Evolutionary conservation across 768 basidiomycete genomes (phyloP).

Genomic region (Rhizopogon roseolus): DNA sequence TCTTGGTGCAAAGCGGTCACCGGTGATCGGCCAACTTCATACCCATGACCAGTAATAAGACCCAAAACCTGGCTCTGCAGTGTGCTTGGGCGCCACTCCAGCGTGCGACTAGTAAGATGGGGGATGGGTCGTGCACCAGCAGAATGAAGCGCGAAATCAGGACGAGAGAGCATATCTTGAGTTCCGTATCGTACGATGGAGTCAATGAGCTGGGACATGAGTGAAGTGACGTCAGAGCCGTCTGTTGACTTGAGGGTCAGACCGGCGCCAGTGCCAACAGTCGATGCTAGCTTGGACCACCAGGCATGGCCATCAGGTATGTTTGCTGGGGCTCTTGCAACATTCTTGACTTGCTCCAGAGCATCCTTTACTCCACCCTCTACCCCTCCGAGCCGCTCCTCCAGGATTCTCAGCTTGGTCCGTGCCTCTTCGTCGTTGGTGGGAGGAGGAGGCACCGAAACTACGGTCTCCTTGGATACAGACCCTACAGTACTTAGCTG

Average conservation of each 20-base stretch:
- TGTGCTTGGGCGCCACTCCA: constrained; percentile 55
- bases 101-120: constrained; percentile 75
- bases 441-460: constrained; percentile 7
- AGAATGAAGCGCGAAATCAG: constrained; percentile 85
- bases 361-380: constrained; percentile 70
- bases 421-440: constrained; percentile 54
- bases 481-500: constrained; percentile 30
- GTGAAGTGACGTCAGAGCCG: constrained; percentile 65
- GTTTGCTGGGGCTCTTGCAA: constrained; percentile 30
- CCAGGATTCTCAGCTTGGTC: constrained; percentile 48
- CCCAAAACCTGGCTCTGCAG: constrained; percentile 46
- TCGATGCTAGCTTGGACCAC: constrained; percentile 64
- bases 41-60: constrained; percentile 56
- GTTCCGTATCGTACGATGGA: constrained; percentile 56
- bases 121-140: constrained; percentile 81
- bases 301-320: constrained; percentile 45
- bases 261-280: constrained; percentile 37
- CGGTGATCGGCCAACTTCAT: constrained; percentile 73
- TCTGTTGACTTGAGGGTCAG: constrained; percentile 69
- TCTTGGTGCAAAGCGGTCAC: constrained; percentile 88
- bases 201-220: constrained; percentile 76
- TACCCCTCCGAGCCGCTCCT: constrained; percentile 56
- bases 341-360: constrained; percentile 56
- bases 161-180: constrained; percentile 75
- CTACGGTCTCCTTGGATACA: constrained; percentile 14